Evolutionary conservation across 768 basidiomycete genomes (phyloP).

Genomic region (Panaeolus cyanescens): DNA sequence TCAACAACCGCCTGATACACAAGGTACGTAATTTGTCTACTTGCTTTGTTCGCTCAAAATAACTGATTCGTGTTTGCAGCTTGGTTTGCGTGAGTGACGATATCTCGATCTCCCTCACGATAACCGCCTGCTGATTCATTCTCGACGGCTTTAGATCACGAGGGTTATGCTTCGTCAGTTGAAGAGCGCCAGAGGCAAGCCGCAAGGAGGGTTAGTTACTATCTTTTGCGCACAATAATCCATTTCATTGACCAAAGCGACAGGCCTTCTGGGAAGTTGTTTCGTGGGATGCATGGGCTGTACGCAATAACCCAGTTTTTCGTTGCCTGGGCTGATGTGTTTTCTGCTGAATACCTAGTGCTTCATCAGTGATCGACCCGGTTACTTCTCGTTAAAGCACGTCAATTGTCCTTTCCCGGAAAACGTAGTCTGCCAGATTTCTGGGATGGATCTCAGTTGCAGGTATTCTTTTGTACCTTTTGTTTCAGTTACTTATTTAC

Average conservation of each 20-base stretch:
- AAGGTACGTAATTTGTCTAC: constrained; percentile 34
- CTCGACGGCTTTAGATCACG: background rate
- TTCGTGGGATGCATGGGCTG: constrained; percentile 51
- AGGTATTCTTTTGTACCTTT: constrained; percentile 20
- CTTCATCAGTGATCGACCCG: constrained; percentile 52
- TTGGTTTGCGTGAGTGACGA: constrained; percentile 51
- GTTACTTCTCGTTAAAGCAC: constrained; percentile 45
- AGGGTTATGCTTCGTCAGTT: background rate
- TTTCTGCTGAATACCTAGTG: constrained; percentile 27
- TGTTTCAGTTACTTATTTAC: background rate
- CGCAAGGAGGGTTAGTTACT: constrained; percentile 29
- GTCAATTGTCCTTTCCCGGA: constrained; percentile 55
- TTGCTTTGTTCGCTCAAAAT: background rate
- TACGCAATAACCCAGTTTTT: no score
- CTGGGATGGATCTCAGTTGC: constrained; percentile 47
- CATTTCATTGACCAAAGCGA: background rate
- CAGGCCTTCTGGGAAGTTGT: constrained; percentile 57
- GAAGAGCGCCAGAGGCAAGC: background rate
- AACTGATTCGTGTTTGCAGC: constrained; percentile 27
- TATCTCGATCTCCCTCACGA: no score
- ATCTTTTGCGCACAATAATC: background rate
- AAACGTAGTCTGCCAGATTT: constrained; percentile 24
- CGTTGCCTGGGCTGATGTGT: background rate
- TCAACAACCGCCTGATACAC: constrained; percentile 43
- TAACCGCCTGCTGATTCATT: no score